A percentile compares a stretch with the other conserved stretches of the same genome.
Conservation (phyloP, 345 rosid genomes). For the Brassica incana region DNA sequence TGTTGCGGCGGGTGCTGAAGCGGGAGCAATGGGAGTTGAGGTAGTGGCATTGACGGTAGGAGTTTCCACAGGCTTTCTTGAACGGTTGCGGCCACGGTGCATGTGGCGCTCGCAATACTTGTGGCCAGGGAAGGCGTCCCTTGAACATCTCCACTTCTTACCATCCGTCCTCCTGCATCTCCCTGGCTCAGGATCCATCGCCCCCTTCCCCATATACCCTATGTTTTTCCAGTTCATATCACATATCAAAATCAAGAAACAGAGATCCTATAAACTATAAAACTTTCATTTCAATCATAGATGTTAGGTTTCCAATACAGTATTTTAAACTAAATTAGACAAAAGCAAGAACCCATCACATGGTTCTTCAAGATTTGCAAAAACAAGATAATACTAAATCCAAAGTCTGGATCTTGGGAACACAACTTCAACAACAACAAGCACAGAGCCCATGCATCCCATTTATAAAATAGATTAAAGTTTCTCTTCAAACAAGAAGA, state of each 20-base stretch:
- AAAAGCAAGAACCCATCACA: slow-evolving; percentile 17
- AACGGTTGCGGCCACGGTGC: slow-evolving; percentile 99
- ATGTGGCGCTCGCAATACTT: slow-evolving; percentile 99
- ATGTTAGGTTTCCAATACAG: slow-evolving; percentile 1
- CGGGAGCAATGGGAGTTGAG: slow-evolving; percentile 35
- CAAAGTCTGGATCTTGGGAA: slow-evolving; percentile 36
- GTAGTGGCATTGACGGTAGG: slow-evolving; percentile 49
- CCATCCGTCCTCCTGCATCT: slow-evolving; percentile 98
- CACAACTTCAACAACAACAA: slow-evolving; percentile 24
- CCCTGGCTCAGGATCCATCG: slow-evolving; percentile 98
- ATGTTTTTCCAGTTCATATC: slow-evolving; percentile 30
- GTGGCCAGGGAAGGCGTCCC: slow-evolving; percentile 83
- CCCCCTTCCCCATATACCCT: slow-evolving; percentile 85
- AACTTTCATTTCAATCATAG: background rate
- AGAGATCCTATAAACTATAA: background rate
- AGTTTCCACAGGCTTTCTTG: slow-evolving; percentile 99
- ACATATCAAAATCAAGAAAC: slow-evolving; percentile 33
- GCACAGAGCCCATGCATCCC: slow-evolving; percentile 27
- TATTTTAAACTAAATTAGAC: background rate
- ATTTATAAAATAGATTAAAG: background rate
- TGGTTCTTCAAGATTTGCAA: slow-evolving; percentile 4
- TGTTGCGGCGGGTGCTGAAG: slow-evolving; percentile 16
- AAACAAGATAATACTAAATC: background rate
- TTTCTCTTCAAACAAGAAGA: slow-evolving; percentile 5
- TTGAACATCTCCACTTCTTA: slow-evolving; percentile 99